Evolutionary conservation across 2,329 filamentous ascomycete genomes (phyloP).

Genomic region (Rhinocladiella mackenziei): DNA sequence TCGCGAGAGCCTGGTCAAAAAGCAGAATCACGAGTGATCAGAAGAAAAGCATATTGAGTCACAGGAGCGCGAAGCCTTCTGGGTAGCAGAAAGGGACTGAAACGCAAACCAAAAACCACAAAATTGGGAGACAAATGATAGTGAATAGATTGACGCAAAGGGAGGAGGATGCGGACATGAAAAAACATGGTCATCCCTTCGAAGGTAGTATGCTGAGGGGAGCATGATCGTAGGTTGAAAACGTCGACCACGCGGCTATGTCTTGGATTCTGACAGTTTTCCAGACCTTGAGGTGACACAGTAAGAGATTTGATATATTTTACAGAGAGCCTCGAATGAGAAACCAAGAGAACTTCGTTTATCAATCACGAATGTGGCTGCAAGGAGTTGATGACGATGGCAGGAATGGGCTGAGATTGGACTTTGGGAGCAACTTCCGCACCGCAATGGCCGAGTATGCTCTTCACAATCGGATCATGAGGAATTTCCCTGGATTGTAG

Average conservation of each 20-base stretch:
- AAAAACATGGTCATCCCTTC: background rate
- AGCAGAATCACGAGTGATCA: constrained; percentile 19
- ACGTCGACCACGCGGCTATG: constrained; percentile 14
- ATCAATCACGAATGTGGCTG: too few species aligned
- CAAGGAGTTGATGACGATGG: too few species aligned
- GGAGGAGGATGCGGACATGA: constrained; percentile 1
- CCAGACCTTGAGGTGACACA: constrained; percentile 5
- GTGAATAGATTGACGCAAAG: constrained; percentile 4
- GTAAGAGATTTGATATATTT: constrained; percentile 9
- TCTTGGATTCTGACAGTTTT: constrained; percentile 11
- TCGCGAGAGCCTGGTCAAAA: constrained; percentile 11
- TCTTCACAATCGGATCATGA: background rate
- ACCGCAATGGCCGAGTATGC: background rate
- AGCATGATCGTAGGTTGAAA: constrained; percentile 1
- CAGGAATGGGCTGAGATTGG: too few species aligned
- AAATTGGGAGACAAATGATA: background rate
- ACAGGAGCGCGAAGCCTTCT: constrained; percentile 5
- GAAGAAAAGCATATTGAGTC: constrained; percentile 22
- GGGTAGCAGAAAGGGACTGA: background rate
- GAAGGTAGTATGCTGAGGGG: background rate
- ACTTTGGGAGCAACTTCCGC: too few species aligned
- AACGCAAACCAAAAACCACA: background rate
- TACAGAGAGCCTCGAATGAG: too few species aligned
- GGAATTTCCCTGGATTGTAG: background rate
- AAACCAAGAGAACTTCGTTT: too few species aligned